A percentile compares a stretch with the other conserved stretches of the same genome.
Evolutionary conservation across 495 filamentous ascomycete genomes (phyloP).

Genomic region (Neurospora tetraspora): DNA sequence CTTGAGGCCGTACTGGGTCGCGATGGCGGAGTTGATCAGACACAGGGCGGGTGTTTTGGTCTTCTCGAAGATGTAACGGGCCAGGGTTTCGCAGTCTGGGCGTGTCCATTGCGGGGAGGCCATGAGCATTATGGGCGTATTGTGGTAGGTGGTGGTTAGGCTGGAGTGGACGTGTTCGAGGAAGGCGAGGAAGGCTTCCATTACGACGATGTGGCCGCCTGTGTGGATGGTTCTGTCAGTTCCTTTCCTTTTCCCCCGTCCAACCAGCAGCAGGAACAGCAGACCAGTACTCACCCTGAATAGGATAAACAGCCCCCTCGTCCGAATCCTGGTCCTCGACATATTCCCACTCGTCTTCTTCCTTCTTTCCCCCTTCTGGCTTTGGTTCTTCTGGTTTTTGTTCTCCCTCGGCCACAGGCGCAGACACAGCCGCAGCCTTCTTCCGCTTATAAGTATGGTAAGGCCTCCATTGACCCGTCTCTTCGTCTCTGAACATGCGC

Average conservation of each 20-base stretch:
- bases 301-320: conserved; percentile 82
- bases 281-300: conserved; percentile 40
- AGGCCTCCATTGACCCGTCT: conserved; percentile 72
- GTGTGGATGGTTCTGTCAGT: background rate
- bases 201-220: conserved; percentile 76
- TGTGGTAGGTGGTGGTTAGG: conserved; percentile 80
- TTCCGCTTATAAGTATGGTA: conserved; percentile 65
- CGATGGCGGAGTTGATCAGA: conserved; percentile 74
- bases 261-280: background rate
- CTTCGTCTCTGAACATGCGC: conserved; percentile 84
- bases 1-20: conserved; percentile 76
- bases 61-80: conserved; percentile 92
- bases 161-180: conserved; percentile 78
- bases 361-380: conserved; percentile 12
- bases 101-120: conserved; percentile 77
- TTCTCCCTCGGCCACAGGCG: background rate
- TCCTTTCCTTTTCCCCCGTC: background rate
- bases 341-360: conserved; percentile 44
- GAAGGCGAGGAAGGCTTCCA: conserved; percentile 85
- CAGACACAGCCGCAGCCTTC: conserved; percentile 38
- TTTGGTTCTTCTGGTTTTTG: background rate
- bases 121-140: conserved; percentile 81
- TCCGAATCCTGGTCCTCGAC: conserved; percentile 82
- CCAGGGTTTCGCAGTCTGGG: conserved; percentile 68
- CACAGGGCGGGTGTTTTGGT: conserved; percentile 88